Conservation (phyloP, 345 rosid genomes). For the Populus alba region DNA sequence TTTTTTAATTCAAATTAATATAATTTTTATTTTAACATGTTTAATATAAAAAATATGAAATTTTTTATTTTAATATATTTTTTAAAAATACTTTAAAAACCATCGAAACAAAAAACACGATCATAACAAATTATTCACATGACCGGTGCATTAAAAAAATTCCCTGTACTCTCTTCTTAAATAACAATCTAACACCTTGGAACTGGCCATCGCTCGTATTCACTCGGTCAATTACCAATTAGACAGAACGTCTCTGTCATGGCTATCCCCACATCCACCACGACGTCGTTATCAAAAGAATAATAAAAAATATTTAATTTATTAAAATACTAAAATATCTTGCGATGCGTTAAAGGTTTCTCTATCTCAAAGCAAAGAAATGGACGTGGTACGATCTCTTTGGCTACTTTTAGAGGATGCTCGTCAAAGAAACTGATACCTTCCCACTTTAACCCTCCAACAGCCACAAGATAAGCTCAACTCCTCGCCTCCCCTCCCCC, state of each 20-base stretch:
- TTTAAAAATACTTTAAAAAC: too few relatives aligned
- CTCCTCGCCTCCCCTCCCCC: not conserved
- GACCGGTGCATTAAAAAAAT: too few relatives aligned
- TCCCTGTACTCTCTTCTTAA: not conserved
- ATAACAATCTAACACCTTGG: not conserved
- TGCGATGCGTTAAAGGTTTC: not conserved
- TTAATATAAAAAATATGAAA: too few relatives aligned
- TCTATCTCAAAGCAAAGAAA: not conserved
- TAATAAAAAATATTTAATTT: not conserved
- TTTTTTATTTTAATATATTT: too few relatives aligned
- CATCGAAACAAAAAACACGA: too few relatives aligned
- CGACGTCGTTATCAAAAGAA: slow-evolving; percentile 3
- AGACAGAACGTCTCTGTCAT: not conserved
- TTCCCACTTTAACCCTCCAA: slow-evolving; percentile 10
- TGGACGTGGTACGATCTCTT: slow-evolving; percentile 13
- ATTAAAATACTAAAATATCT: not conserved
- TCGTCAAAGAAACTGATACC: slow-evolving; percentile 7
- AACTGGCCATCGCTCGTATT: not conserved
- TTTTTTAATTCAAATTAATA: too few relatives aligned
- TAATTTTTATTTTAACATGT: too few relatives aligned
- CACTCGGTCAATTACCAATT: not conserved
- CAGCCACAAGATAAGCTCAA: slow-evolving; percentile 19
- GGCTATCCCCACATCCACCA: not conserved
- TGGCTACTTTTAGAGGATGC: slow-evolving; percentile 16
- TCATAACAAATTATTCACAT: too few relatives aligned